Percentiles rank a stretch among this genome's conserved stretches.
phyloP scores from a whole-genome alignment of 2,329 filamentous ascomycete genomes.

The Stemphylium beticola region DNA sequence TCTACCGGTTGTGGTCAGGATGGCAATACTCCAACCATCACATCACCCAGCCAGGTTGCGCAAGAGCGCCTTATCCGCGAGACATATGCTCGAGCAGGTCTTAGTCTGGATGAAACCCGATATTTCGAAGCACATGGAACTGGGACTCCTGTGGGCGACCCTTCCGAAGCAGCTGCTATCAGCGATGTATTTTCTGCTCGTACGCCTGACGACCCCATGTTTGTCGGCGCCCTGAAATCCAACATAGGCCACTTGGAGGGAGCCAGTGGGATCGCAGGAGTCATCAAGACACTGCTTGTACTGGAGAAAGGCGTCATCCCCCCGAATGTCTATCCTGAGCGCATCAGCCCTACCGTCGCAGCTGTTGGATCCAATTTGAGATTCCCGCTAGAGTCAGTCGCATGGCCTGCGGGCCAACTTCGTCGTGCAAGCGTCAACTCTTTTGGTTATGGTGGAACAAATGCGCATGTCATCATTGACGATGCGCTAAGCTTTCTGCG shows the following conservation, averaged over 20 bases:
- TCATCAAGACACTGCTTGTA: conserved; percentile 49
- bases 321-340: conserved; percentile 17
- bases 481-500: conserved; percentile 17
- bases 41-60: conserved; percentile 51
- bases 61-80: conserved; percentile 41
- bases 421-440: conserved; percentile 32
- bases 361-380: conserved; percentile 12
- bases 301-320: conserved; percentile 43
- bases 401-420: conserved; percentile 20
- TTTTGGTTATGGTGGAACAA: conserved; percentile 37
- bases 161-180: conserved; percentile 29
- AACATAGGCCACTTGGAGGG: conserved; percentile 51
- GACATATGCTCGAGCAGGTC: conserved; percentile 46
- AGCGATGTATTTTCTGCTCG: conserved; percentile 20
- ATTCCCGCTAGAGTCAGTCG: conserved; percentile 9
- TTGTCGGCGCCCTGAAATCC: conserved; percentile 30
- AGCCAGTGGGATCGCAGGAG: conserved; percentile 43
- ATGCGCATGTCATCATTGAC: conserved; percentile 25
- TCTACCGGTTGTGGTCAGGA: conserved; percentile 32
- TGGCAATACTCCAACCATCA: conserved; percentile 26
- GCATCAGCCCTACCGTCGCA: conserved; percentile 34
- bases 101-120: conserved; percentile 36
- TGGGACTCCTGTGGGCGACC: conserved; percentile 58
- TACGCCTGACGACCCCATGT: conserved; percentile 15
- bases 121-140: conserved; percentile 49